phyloP scores from a whole-genome alignment of 306 rosid species.

The Acacia confusa region DNA sequence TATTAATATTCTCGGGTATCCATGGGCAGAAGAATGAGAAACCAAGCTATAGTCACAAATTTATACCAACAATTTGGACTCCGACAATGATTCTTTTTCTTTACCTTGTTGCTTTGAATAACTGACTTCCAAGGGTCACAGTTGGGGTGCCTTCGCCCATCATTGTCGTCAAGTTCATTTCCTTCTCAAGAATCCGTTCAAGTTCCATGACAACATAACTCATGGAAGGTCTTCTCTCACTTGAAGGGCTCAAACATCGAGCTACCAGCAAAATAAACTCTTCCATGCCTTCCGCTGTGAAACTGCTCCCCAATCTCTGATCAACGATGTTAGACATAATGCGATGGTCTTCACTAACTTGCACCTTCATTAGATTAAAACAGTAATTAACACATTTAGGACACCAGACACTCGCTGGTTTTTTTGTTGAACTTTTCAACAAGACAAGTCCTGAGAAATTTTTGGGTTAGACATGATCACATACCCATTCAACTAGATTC shows the following conservation, averaged over 20 bases:
- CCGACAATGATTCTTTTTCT: constrained; percentile 28
- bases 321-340: constrained; percentile 51
- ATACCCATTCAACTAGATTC: constrained; percentile 76
- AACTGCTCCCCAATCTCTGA: constrained; percentile 66
- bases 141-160: constrained; percentile 88
- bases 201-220: constrained; percentile 79
- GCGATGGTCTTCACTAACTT: constrained; percentile 44
- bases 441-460: neutral
- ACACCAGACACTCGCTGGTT: neutral
- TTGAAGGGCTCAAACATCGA: constrained; percentile 60
- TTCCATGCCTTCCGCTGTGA: constrained; percentile 81
- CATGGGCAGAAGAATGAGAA: constrained; percentile 25
- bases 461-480: constrained; percentile 4
- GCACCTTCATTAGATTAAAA: constrained; percentile 44
- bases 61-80: constrained; percentile 24
- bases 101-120: constrained; percentile 58
- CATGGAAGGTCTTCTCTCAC: constrained; percentile 81
- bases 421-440: neutral
- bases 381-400: neutral
- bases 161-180: constrained; percentile 76
- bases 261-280: constrained; percentile 54
- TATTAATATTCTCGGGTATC: constrained; percentile 37
- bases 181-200: constrained; percentile 74
- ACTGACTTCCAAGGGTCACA: constrained; percentile 75
- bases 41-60: constrained; percentile 44